phyloP scores from a whole-genome alignment of 768 basidiomycete species.

The Podaxis pistillaris region DNA sequence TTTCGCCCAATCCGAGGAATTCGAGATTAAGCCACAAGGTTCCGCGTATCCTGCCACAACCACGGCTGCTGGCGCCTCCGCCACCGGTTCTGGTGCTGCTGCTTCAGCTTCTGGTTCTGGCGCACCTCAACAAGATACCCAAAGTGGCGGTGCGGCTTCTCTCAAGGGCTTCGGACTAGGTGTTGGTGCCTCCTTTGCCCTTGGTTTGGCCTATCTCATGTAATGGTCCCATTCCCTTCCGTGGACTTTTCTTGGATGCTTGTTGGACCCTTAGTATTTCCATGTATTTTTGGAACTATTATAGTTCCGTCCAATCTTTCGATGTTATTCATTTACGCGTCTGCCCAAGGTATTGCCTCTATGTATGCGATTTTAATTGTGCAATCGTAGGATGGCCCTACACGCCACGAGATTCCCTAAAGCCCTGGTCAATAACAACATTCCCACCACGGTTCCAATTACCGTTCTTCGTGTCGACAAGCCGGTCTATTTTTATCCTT shows the following conservation, averaged over 20 bases:
- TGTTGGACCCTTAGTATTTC: background rate
- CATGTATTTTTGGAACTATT: background rate
- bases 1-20: constrained; percentile 51
- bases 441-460: too few relatives aligned
- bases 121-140: background rate
- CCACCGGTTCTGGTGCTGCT: constrained; percentile 25
- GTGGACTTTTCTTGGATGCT: background rate
- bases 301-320: constrained; percentile 6
- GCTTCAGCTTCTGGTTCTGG: constrained; percentile 8
- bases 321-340: background rate
- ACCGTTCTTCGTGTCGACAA: too few relatives aligned
- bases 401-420: background rate
- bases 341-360: background rate
- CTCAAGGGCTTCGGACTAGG: background rate
- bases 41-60: constrained; percentile 48
- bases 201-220: constrained; percentile 9
- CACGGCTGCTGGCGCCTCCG: constrained; percentile 23
- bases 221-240: background rate
- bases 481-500: background rate
- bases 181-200: constrained; percentile 9
- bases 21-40: constrained; percentile 60
- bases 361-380: background rate
- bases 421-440: too few relatives aligned
- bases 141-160: background rate
- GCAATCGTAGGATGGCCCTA: background rate